Evolutionary conservation across 2,329 filamentous ascomycete species (phyloP).

Genomic region (Venturia nashicola): DNA sequence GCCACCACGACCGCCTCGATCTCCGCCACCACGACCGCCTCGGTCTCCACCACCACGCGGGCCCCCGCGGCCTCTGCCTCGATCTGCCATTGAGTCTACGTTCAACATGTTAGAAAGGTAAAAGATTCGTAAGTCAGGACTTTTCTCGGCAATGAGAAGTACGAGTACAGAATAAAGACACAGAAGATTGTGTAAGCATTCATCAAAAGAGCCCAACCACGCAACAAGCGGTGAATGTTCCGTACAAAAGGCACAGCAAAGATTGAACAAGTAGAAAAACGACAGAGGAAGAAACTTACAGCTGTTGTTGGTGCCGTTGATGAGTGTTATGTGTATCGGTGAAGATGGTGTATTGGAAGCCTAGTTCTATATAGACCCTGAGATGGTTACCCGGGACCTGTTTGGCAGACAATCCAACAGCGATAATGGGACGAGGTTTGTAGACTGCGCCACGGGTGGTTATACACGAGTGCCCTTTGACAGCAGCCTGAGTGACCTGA

Average conservation of each 20-base stretch:
- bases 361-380: background rate
- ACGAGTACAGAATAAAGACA: background rate
- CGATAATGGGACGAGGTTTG: background rate
- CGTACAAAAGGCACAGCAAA: background rate
- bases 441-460: background rate
- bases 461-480: too few relatives aligned
- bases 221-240: background rate
- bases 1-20: constrained; percentile 4
- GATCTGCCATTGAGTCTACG: background rate
- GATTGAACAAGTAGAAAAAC: too few relatives aligned
- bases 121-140: background rate
- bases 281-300: background rate
- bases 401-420: background rate
- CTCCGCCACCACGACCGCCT: constrained; percentile 6
- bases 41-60: too few relatives aligned
- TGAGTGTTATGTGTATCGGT: background rate
- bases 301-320: background rate
- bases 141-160: background rate
- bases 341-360: background rate
- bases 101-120: background rate
- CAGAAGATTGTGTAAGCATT: background rate
- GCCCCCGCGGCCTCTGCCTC: too few relatives aligned
- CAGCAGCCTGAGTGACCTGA: too few relatives aligned
- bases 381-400: background rate
- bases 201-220: background rate